Evolutionary conservation across 495 filamentous ascomycete genomes (phyloP).

Genomic region (Aspergillus sclerotiicarbonarius): DNA sequence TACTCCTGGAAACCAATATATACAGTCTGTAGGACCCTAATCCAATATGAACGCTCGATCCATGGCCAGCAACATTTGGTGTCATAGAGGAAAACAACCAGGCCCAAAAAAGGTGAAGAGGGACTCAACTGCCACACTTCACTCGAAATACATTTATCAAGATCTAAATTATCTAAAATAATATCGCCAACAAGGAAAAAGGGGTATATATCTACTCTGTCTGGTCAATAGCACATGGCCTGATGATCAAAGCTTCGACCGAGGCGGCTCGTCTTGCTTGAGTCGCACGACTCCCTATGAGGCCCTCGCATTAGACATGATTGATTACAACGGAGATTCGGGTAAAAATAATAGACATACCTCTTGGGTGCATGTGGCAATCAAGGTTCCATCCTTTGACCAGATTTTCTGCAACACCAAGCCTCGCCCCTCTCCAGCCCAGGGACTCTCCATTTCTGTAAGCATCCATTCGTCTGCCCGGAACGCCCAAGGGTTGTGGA

Average conservation of each 20-base stretch:
- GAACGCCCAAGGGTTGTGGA: slow-evolving; percentile 79
- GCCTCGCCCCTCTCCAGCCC: slow-evolving; percentile 86
- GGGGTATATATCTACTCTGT: background rate
- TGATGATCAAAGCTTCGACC: slow-evolving; percentile 37
- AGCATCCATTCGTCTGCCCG: slow-evolving; percentile 93
- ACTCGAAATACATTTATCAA: background rate
- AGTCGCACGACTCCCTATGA: slow-evolving; percentile 45
- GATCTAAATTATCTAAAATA: background rate
- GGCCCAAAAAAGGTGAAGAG: background rate
- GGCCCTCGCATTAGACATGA: slow-evolving; percentile 6
- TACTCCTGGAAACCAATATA: no score
- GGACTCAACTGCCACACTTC: background rate
- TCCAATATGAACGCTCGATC: no score
- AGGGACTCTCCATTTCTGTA: slow-evolving; percentile 88
- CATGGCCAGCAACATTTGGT: no score
- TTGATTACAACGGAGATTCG: background rate
- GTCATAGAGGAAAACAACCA: background rate
- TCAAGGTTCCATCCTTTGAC: slow-evolving; percentile 73
- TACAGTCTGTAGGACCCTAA: no score
- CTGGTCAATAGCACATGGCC: background rate
- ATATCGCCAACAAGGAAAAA: background rate
- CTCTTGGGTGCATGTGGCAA: slow-evolving; percentile 62
- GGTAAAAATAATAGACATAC: slow-evolving; percentile 27
- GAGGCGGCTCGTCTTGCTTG: slow-evolving; percentile 42
- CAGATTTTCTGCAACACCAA: slow-evolving; percentile 87